Base-by-base conservation (phyloP, 2,329 filamentous ascomycete genomes). In the Scedosporium apiospermum region DNA sequence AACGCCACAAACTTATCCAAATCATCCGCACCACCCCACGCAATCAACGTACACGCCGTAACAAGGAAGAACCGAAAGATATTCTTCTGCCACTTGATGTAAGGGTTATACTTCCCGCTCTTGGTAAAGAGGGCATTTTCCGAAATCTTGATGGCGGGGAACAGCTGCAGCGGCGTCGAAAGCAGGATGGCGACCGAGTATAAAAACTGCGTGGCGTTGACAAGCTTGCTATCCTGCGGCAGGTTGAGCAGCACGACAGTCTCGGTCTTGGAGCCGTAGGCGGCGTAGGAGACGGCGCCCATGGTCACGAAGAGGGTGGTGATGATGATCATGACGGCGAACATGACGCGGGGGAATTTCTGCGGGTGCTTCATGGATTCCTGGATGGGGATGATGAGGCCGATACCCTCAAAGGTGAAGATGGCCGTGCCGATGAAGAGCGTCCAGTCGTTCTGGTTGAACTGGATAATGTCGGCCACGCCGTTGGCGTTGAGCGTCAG, bases 81-180 rank as follows among this genome's bases (percentile, higher is more conserved):
- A 69, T 99, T 99, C 86, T 99, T 99, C 82, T 98, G 90, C 95
- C 95, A 99, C 79, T 99, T 99, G 80, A 99, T 96, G 72, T 91
- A 95, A 0, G 92, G 93, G 72, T 98, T 97, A 78, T 97, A 96
- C 76, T 99, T 99, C 68, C 95, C 93, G 65, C 92, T 96, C 71
- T 89, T 84, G 26, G 90, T 96, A 75, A 98, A 99, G 6, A 98
- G 81, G 67, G 92, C 91, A 69, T 96, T 96, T 76, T 96, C 93
- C 41, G 91, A 91, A 70, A 99, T 99, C 71, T 93, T 89, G 70
- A 99, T 98, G 53, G 95, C 95, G 0, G 95, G 95, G 80, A 98
- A 99, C 68, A 99, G 93, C 72, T 99, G 96, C 64, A 99, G 79
- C 5, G 95, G 95, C 0, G 95, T 99, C 42, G 91, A 96, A 10